Evolutionary conservation across 768 basidiomycete species (phyloP).

Genomic region (Xanthoconium purpureum): DNA sequence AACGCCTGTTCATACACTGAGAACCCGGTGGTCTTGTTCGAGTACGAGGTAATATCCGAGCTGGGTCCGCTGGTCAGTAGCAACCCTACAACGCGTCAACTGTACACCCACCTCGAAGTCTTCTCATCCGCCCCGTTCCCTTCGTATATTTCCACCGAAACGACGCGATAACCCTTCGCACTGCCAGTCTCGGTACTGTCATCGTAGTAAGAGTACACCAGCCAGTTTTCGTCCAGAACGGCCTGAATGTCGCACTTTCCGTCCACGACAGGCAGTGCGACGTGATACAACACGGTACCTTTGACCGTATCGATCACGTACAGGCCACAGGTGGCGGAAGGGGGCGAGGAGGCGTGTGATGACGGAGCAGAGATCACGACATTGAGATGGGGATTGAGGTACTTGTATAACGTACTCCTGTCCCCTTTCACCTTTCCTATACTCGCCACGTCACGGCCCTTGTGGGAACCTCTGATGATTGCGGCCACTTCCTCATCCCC

Average conservation of each 20-base stretch:
- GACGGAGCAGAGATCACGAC: conserved; percentile 57
- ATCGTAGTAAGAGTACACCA: conserved; percentile 86
- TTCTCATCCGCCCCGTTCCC: conserved; percentile 65
- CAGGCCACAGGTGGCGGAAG: conserved; percentile 48
- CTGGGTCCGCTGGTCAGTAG: conserved; percentile 29
- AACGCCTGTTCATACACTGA: conserved; percentile 67
- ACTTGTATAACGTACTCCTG: conserved; percentile 89
- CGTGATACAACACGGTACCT: conserved; percentile 71
- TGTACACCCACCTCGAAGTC: conserved; percentile 56
- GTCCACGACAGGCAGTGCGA: conserved; percentile 45
- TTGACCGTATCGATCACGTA: conserved; percentile 80
- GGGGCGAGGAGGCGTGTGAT: conserved; percentile 8
- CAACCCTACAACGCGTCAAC: conserved; percentile 8
- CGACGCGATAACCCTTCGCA: conserved; percentile 67
- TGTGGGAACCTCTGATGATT: conserved; percentile 44
- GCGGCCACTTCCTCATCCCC: conserved; percentile 55
- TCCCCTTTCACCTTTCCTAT: conserved; percentile 84
- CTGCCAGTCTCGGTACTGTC: conserved; percentile 45
- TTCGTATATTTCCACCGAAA: conserved; percentile 89
- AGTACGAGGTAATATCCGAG: conserved; percentile 53
- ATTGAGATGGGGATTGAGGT: conserved; percentile 80
- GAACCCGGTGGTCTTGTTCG: conserved; percentile 50
- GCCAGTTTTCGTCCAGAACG: conserved; percentile 83
- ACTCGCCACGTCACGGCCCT: conserved; percentile 58
- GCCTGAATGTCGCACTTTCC: conserved; percentile 64